phyloP scores from a whole-genome alignment of 305 asterid genomes.

The Ilex paraguariensis region DNA sequence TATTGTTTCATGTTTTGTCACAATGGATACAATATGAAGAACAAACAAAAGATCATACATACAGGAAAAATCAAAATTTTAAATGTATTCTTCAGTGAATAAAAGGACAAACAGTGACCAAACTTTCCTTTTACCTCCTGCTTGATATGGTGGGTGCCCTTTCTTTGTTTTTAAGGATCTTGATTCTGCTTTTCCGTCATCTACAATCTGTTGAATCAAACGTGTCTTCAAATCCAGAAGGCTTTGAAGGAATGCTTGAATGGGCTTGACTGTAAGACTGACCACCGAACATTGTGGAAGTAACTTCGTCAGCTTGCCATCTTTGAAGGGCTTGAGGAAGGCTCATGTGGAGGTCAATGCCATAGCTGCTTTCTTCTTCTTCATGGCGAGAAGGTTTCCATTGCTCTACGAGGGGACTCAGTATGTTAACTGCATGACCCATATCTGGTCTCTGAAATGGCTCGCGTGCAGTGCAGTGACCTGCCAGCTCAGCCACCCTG shows the following conservation, averaged over 20 bases:
- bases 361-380: slow-evolving; percentile 48
- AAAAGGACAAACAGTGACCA: background rate
- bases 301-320: slow-evolving; percentile 94
- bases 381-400: slow-evolving; percentile 51
- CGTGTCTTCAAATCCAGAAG: slow-evolving; percentile 71
- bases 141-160: too few species aligned
- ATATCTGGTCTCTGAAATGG: slow-evolving; percentile 93
- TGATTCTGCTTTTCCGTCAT: slow-evolving; percentile 23
- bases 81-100: background rate
- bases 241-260: slow-evolving; percentile 77
- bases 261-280: slow-evolving; percentile 54
- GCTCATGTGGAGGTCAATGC: slow-evolving; percentile 74
- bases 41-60: too few species aligned
- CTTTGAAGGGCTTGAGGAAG: slow-evolving; percentile 84
- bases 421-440: slow-evolving; percentile 90
- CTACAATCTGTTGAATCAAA: slow-evolving; percentile 77
- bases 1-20: too few species aligned
- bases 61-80: too few species aligned
- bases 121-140: too few species aligned
- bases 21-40: too few species aligned
- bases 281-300: slow-evolving; percentile 88
- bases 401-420: slow-evolving; percentile 31
- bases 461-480: slow-evolving; percentile 6
- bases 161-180: too few species aligned
- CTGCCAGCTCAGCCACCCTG: too few species aligned